Base-by-base conservation (phyloP, 495 filamentous ascomycete species). In the Lepraria neglecta region DNA sequence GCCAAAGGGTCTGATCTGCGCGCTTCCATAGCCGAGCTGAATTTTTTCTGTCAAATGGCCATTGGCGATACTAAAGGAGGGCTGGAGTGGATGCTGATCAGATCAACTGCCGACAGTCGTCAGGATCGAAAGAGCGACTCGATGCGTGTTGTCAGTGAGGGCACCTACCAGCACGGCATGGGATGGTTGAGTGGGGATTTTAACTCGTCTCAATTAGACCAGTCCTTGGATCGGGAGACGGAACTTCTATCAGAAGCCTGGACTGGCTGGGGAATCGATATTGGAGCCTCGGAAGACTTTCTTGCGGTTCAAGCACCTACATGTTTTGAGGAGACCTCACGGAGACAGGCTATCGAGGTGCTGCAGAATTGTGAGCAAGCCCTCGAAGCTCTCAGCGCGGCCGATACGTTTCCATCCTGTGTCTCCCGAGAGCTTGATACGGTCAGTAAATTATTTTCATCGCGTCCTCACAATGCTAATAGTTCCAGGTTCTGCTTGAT, bases 31-130 rank as follows among this genome's bases (percentile, higher is more conserved):
- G 87, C 81, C 62, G 90, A 99, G 54, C 77, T 99, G 12, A 84
- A 95, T 64, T 95, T 94, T 71, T 97, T 91, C 91, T 97, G 95
- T 67, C 94, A 97, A 73, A 91, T 97, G 73, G 91, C 84, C 0
- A 83, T 97, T 30, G 95, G 95, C n/a, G 92, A 95, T 67, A 78
- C 83, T 15, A 89, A 88, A 69, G 87, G 89, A 2, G 92, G 92
- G 3, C 78, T 96, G 28, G 90, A 94, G 56, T 99, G 95, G 95
- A 87, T 94, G 60, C 88, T 82, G 72, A 85, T 79, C 56, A 79
- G 83, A 44, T 92, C 84, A 83, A 87, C 90, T 17, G 81, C 75
- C 27, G 86, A 87, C 0, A 69, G 75, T 4, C 89, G 92, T 68
- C 66, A 87, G 4, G 86, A 92, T 65, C 74, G 79, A 19, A 69